phyloP scores from a whole-genome alignment of 2,329 filamentous ascomycete species.

The Fusarium liriodendri region DNA sequence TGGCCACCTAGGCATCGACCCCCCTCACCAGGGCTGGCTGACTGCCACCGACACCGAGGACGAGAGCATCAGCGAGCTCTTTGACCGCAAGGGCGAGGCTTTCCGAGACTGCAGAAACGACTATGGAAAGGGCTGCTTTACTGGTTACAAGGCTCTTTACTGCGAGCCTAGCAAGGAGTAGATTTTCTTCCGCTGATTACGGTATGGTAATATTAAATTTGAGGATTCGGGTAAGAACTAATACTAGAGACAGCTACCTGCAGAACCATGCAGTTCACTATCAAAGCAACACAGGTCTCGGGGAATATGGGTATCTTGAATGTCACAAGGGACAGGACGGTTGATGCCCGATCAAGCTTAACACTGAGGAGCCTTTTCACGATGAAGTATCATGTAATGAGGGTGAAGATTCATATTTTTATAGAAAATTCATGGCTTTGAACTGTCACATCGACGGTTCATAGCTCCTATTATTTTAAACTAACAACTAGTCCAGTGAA shows the following conservation, averaged over 20 bases:
- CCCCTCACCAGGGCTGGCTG: not conserved
- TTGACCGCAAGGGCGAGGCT: not conserved
- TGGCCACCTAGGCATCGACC: not conserved
- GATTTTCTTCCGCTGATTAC: not conserved
- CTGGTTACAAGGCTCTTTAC: not conserved
- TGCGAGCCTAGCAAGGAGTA: not conserved
- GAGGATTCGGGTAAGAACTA: not conserved
- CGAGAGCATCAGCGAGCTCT: not conserved
- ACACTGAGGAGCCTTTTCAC: not conserved
- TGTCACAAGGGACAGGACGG: not conserved
- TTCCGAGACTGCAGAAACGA: not conserved
- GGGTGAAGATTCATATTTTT: not conserved
- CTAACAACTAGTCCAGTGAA: not conserved
- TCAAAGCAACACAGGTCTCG: not conserved
- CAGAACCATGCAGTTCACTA: not conserved
- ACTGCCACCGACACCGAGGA: not conserved
- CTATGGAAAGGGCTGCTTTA: not conserved
- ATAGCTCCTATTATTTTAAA: not conserved
- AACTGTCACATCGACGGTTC: not conserved
- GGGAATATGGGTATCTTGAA: not conserved
- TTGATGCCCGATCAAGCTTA: not conserved
- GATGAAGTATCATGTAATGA: not conserved
- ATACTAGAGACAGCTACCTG: accelerated
- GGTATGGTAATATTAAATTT: too few species aligned
- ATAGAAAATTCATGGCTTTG: not conserved